Base-by-base conservation (phyloP, 192 early-diverging fungal genomes). In the Coemansia sp. region DNA sequence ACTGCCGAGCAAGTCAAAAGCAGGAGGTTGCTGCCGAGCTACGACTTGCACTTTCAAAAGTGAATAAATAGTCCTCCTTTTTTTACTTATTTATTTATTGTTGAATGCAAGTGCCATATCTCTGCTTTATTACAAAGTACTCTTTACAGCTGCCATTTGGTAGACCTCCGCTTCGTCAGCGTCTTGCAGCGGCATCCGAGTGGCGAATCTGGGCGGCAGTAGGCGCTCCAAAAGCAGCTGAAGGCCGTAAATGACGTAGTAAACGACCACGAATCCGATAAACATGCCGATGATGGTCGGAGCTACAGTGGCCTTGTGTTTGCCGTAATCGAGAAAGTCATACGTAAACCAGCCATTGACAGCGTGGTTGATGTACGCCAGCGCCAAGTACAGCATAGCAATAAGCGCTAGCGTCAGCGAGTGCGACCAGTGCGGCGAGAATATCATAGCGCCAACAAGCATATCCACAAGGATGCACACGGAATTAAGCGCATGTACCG, bases 11-110 rank as follows among this genome's bases (percentile, higher is more conserved):
- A 82, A 37, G 68, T 99, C 3, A 59, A 83, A 51, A 65, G 67
- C 9, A 84, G 88, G 46, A 93, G 92, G 73, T 89, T 90, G 87
- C 70, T 96, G 22, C 38, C 74, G 27, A 82, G 73, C n/a, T 99
- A 95, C 90, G 95, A 99, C 65, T 84, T 97, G 17, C 97, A 99
- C 40, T 80, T 80, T 65, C 77, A 80, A 74, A 45, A 10, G 29
- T 20, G 8, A 6, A 35, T 17, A 7, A 54, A 15, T 32, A n/a
- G 29, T 29, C 32, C 29, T 35, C 12, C 4, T 15, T 56, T 14
- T 12, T 53, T 53, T 31, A 29, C 6, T 53, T 3, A 31, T 4
- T 53, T 31, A 14, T n/a, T 54, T 54, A 42, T 15, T 42, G 5
- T 42, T n/a, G n/a, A 20, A 20, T n/a, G n/a, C n/a, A n/a, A n/a